Evolutionary conservation across 148 eudicot species (phyloP), one percentile per base, ranked within the genome.

Genomic region (Hydrangea macrophylla): DNA sequence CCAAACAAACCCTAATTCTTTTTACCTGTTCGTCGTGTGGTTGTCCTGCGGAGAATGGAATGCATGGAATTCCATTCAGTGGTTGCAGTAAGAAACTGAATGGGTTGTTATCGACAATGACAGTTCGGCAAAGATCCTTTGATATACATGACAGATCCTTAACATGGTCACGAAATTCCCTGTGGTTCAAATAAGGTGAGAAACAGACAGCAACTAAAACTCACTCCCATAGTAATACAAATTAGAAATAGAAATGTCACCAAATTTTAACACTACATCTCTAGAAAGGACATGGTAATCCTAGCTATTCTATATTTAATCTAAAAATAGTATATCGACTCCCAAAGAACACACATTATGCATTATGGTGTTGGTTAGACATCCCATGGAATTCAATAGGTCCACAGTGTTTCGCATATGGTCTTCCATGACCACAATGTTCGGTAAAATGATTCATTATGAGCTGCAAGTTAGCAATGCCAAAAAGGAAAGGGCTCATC

Each of bases 21-120:
- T n/a, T 18, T 86, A 94, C 98, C 96, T 94, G 97, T 1, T 85
- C 82, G 77, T 94, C 99, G 20, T 84, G 84, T 32, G 99, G 97
- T 66, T 90, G 96, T 54, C 97, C 96, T 37, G 97, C 90, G 58
- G 97, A 85, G 80, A 94, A 94, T 69, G 99, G 97, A 39, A 90
- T 81, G 76, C 99, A 94, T 13, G 99, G 99, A 66, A 94, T 88
- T 35, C 97, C 99, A 67, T 94, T 94, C 65, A 87, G 23, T 31
- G 99, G 99, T 76, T 94, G 99, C 80, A 90, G 74, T 69, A 93
- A 78, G 88, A 94, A 90, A 74, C 98, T 90, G 76, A 94, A 94
- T n/a, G 97, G 98, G 72, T 88, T 90, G 74, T 94, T 94, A 75
- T 94, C 98, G 62, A 94, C 99, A 60, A 94, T 81, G 62, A 94